These are phyloP conservation scores for Beauveria medogensis DNA, from an alignment of 2,329 filamentous ascomycete genomes.

Conservation along the genomic window DNA sequence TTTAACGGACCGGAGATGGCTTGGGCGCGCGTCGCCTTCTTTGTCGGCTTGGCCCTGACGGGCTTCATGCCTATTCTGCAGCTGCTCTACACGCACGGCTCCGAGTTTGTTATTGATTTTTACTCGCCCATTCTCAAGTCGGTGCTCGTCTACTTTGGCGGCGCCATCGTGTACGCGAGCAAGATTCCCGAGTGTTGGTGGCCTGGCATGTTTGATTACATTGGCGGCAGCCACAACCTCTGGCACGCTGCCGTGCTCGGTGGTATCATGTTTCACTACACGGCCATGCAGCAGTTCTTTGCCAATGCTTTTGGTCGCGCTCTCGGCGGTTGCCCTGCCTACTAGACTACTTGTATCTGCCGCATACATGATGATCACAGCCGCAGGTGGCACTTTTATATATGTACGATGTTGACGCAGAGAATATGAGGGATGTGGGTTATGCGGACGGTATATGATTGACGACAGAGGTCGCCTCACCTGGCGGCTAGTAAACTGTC, in stretches of 20 bases:
- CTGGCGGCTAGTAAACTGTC: neutral
- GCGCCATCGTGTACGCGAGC: slow-evolving; percentile 81
- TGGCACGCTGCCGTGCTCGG: slow-evolving; percentile 94
- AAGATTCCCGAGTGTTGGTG: slow-evolving; percentile 90
- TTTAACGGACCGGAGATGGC: slow-evolving; percentile 93
- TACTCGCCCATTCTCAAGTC: slow-evolving; percentile 84
- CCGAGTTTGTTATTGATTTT: slow-evolving; percentile 77
- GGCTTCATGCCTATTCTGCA: slow-evolving; percentile 86
- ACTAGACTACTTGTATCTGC: slow-evolving; percentile 23
- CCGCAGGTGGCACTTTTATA: neutral
- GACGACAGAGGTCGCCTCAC: neutral
- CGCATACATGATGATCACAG: neutral
- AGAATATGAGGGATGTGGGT: neutral
- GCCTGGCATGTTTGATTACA: slow-evolving; percentile 89
- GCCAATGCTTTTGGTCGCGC: slow-evolving; percentile 65
- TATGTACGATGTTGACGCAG: neutral
- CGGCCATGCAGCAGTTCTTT: slow-evolving; percentile 94
- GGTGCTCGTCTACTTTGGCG: slow-evolving; percentile 74
- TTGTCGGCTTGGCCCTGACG: slow-evolving; percentile 75
- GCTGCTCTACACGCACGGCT: slow-evolving; percentile 67
- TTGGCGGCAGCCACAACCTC: slow-evolving; percentile 91
- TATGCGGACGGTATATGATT: neutral
- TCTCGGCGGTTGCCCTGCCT: slow-evolving; percentile 48
- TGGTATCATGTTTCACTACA: slow-evolving; percentile 95
- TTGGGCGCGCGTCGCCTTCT: slow-evolving; percentile 88